phyloP scores from a whole-genome alignment of 441 rosid species.

The Biscutella laevigata region DNA sequence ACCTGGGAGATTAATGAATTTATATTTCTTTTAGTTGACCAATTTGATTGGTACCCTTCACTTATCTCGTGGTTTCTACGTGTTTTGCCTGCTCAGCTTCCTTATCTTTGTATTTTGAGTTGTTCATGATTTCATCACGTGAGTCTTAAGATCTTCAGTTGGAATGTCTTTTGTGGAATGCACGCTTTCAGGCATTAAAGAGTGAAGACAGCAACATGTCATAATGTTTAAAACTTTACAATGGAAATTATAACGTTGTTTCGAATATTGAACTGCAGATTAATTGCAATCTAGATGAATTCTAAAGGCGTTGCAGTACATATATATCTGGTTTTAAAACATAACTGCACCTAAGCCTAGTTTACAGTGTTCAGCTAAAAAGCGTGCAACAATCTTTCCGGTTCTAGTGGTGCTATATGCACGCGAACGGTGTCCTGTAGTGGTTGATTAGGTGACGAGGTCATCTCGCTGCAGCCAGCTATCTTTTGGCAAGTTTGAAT shows the following conservation, averaged over 20 bases:
- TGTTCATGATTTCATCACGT: constrained; percentile 21
- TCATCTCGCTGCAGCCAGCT: constrained; percentile 19
- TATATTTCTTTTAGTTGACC: constrained; percentile 16
- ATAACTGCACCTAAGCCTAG: constrained; percentile 16
- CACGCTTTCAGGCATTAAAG: constrained; percentile 2
- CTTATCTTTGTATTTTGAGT: constrained; percentile 17
- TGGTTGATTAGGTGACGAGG: constrained; percentile 16
- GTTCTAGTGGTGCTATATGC: constrained; percentile 21
- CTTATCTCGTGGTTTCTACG: constrained; percentile 10
- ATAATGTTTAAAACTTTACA: constrained; percentile 29
- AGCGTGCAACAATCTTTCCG: constrained; percentile 5
- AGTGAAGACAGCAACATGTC: constrained; percentile 15
- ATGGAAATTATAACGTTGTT: constrained; percentile 12
- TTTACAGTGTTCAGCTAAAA: constrained; percentile 14
- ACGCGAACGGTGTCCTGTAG: constrained; percentile 11
- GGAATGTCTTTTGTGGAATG: constrained; percentile 1
- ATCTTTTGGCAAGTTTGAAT: constrained; percentile 28
- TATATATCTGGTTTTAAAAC: constrained; percentile 5
- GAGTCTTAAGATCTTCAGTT: constrained; percentile 5
- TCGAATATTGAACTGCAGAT: constrained; percentile 17
- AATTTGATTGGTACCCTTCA: constrained; percentile 22
- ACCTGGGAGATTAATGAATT: background rate
- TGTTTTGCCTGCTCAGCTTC: constrained; percentile 34
- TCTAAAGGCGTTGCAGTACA: constrained; percentile 16
- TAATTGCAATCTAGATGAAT: constrained; percentile 7